Evolutionary conservation across 1,284 basidiomycete genomes (phyloP).

Genomic region (Marasmius fiardii): DNA sequence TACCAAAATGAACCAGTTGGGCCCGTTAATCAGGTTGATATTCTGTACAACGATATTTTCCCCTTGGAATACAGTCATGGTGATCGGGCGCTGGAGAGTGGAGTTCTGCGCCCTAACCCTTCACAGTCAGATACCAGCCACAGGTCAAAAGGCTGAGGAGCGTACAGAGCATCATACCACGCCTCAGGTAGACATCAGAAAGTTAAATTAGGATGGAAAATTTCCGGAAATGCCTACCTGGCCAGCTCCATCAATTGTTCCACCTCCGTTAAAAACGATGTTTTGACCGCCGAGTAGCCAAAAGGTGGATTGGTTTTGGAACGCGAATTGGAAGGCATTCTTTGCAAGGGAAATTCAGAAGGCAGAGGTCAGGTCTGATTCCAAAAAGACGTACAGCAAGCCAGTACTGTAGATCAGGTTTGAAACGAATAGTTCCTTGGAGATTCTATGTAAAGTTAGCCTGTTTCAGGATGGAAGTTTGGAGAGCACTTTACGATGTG

Average conservation of each 20-base stretch:
- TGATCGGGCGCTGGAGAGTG: conserved; percentile 57
- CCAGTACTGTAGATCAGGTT: conserved; percentile 52
- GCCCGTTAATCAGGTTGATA: conserved; percentile 44
- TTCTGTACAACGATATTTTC: conserved; percentile 52
- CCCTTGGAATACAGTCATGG: conserved; percentile 56
- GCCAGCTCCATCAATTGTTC: conserved; percentile 57
- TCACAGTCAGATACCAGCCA: background rate
- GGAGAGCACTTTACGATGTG: conserved; percentile 36
- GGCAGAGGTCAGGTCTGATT: background rate
- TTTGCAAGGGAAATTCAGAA: conserved; percentile 15
- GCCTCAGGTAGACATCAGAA: conserved; percentile 23
- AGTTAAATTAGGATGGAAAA: conserved; percentile 13
- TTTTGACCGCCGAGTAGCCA: conserved; percentile 63
- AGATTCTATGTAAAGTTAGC: conserved; percentile 31
- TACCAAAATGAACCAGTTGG: conserved; percentile 52
- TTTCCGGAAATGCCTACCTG: conserved; percentile 35
- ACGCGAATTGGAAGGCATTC: conserved; percentile 52
- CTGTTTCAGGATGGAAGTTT: background rate
- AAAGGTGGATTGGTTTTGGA: conserved; percentile 57
- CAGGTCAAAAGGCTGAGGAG: conserved; percentile 1
- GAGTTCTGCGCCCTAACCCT: conserved; percentile 34
- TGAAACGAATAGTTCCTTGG: conserved; percentile 49
- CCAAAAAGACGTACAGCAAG: conserved; percentile 32
- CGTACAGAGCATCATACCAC: conserved; percentile 58
- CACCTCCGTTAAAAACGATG: conserved; percentile 54